A percentile compares a stretch with the other conserved stretches of the same genome.
These are phyloP conservation scores for Nyssa sinensis DNA, from an alignment of 148 eudicot genomes.

Conservation along the genomic window DNA sequence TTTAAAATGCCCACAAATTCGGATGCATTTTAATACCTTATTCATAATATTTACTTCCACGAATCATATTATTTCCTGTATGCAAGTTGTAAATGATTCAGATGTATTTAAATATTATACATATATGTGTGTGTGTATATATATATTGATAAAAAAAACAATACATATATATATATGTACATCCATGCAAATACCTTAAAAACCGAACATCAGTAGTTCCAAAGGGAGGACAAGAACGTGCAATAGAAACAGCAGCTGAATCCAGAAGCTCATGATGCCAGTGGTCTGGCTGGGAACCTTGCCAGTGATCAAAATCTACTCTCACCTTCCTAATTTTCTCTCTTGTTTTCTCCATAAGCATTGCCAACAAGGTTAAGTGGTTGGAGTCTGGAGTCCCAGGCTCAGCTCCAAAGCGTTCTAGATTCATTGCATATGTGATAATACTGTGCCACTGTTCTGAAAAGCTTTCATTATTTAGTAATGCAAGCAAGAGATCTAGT, in stretches of 20 bases:
- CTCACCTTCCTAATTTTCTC: constrained; percentile 24
- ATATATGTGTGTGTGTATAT: neutral
- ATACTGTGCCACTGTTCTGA: constrained; percentile 73
- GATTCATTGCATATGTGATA: constrained; percentile 47
- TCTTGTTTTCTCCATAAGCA: constrained; percentile 64
- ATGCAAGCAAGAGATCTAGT: constrained; percentile 74
- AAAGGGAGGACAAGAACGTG: constrained; percentile 34
- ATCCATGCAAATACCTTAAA: constrained; percentile 62
- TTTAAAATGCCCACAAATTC: neutral
- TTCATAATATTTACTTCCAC: neutral
- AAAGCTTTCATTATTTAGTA: constrained; percentile 68
- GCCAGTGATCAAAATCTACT: constrained; percentile 8
- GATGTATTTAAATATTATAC: neutral
- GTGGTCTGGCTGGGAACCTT: constrained; percentile 25
- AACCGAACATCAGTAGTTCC: constrained; percentile 47
- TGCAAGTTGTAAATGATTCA: neutral
- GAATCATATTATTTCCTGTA: neutral
- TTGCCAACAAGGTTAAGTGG: constrained; percentile 41
- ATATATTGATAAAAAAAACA: too few relatives aligned
- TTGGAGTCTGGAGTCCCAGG: constrained; percentile 22
- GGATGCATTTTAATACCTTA: neutral
- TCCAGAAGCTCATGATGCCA: constrained; percentile 83
- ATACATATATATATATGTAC: too few relatives aligned
- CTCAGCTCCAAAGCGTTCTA: constrained; percentile 18
- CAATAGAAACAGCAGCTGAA: constrained; percentile 55